These are phyloP conservation scores for Phytophthora agathidicida DNA, from an alignment of 352 stramenopile genomes.

Conservation along the genomic window DNA sequence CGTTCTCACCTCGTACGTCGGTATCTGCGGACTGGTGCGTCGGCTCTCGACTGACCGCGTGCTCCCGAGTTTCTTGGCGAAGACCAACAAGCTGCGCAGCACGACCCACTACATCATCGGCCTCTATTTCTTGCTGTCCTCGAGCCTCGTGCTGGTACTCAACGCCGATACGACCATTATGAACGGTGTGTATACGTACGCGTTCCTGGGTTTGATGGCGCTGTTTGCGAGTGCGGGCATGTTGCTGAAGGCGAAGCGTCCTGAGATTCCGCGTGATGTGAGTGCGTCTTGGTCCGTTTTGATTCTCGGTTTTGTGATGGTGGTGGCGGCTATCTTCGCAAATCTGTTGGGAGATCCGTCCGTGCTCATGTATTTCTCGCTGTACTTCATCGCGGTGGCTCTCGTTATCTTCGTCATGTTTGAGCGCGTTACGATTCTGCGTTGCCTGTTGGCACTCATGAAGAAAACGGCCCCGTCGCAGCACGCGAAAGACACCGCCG, in stretches of 20 bases:
- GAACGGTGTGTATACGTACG: conserved; percentile 83
- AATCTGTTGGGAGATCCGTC: conserved; percentile 51
- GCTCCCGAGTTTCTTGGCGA: conserved; percentile 51
- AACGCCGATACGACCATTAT: conserved; percentile 69
- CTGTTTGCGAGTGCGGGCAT: conserved; percentile 84
- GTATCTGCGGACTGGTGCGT: conserved; percentile 72
- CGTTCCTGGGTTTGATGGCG: conserved; percentile 83
- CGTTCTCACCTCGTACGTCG: conserved; percentile 83
- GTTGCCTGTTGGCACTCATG: conserved; percentile 40
- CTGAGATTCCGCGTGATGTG: conserved; percentile 70
- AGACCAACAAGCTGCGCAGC: conserved; percentile 53
- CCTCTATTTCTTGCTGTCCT: conserved; percentile 61
- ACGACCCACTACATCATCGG: conserved; percentile 84
- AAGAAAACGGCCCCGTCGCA: conserved; percentile 43
- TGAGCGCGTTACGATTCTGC: conserved; percentile 50
- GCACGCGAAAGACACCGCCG: conserved; percentile 20
- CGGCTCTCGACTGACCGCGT: conserved; percentile 78
- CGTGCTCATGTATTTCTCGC: conserved; percentile 54
- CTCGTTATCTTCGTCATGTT: conserved; percentile 57
- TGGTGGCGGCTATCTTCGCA: conserved; percentile 48
- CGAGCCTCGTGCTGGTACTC: conserved; percentile 68
- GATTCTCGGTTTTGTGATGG: conserved; percentile 43
- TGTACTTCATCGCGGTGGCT: conserved; percentile 55
- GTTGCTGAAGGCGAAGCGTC: conserved; percentile 83
- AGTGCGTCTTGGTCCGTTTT: conserved; percentile 46